phyloP scores from a whole-genome alignment of 176 grass and related monocot species.

The Ampelocalamus luodianensis region DNA sequence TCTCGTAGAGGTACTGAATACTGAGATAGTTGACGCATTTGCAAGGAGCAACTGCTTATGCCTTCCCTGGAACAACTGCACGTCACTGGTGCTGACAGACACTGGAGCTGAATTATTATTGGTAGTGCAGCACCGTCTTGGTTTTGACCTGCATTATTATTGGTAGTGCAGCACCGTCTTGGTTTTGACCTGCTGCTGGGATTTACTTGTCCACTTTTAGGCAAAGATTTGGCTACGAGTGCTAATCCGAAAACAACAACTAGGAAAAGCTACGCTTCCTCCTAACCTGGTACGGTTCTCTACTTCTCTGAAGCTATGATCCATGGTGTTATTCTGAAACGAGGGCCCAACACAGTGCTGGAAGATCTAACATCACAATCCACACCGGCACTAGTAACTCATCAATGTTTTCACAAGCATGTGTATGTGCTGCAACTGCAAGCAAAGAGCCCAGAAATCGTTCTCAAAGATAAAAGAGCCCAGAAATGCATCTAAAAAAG shows the following conservation, averaged over 20 bases:
- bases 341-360: neutral
- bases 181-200: neutral
- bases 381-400: neutral
- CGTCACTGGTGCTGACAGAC: neutral
- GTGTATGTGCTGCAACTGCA: neutral
- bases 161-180: neutral
- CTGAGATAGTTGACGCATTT: no score
- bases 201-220: neutral
- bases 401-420: neutral
- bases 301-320: no score
- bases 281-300: no score
- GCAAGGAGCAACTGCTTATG: neutral
- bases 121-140: neutral
- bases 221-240: neutral
- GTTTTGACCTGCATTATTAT: neutral
- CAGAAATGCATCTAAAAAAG: neutral
- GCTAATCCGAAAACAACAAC: neutral
- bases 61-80: neutral
- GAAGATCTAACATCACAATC: neutral
- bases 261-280: neutral
- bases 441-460: neutral
- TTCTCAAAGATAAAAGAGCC: neutral
- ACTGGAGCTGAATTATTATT: neutral
- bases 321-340: neutral
- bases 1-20: no score